Conservation (phyloP, 2,329 filamentous ascomycete genomes). For the Capronia americana region DNA sequence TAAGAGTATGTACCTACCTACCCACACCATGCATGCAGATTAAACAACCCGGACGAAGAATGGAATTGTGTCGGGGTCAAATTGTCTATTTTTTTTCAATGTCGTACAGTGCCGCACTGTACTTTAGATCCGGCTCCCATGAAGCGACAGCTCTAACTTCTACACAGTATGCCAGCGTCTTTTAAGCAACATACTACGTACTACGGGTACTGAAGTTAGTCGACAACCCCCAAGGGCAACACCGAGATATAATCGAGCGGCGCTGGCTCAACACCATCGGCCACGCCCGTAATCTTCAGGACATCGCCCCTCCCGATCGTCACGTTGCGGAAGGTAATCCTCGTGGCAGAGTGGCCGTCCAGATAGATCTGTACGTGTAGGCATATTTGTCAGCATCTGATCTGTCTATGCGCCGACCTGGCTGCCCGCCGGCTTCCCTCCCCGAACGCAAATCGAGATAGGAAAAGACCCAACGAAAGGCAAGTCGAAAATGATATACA, state of each 20-base stretch:
- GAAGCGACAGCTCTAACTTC: not conserved
- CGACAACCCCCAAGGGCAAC: constrained; percentile 63
- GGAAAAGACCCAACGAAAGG: too few species aligned
- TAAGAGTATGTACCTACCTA: not conserved
- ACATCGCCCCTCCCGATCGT: constrained; percentile 58
- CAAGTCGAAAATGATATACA: too few species aligned
- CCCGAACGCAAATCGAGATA: not conserved
- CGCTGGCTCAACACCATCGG: constrained; percentile 67
- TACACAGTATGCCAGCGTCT: not conserved
- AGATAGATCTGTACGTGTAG: constrained; percentile 50
- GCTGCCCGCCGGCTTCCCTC: too few species aligned
- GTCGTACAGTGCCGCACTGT: too few species aligned
- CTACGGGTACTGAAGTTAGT: constrained; percentile 47
- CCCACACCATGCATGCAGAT: not conserved
- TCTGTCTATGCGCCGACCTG: not conserved
- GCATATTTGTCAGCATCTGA: not conserved
- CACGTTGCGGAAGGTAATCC: constrained; percentile 64
- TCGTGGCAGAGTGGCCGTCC: constrained; percentile 69
- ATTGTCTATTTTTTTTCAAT: not conserved
- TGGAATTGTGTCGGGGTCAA: not conserved
- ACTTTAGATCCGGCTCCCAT: too few species aligned
- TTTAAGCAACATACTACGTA: not conserved
- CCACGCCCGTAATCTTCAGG: constrained; percentile 62
- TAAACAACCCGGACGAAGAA: not conserved
- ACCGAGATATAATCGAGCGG: constrained; percentile 72